Evolutionary conservation across 352 stramenopile species (phyloP), one percentile per base, ranked within the genome.

Genomic region (Globisporangium solare): DNA sequence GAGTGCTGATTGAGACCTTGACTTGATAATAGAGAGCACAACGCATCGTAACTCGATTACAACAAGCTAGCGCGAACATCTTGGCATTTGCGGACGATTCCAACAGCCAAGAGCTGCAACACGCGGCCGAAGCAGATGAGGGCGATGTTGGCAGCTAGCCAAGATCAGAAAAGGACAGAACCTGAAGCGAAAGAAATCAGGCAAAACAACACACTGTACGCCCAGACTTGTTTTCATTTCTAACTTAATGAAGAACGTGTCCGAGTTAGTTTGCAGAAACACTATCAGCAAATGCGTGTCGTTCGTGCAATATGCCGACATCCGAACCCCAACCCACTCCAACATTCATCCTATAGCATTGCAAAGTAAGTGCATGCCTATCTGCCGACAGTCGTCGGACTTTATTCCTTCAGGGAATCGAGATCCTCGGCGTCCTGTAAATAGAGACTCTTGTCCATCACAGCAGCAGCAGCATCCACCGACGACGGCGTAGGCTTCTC

Each of bases 381-480:
- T 61, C 43, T 43, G 53, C 35, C 27, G 46, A 58, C 22, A 14
- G 41, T 15, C 3, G 52, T 27, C 20, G 39, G 32, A 39, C 21
- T 56, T 88, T 67, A 92, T 63, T 88, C 79, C 63, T 92, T 92
- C 40, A 89, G 69, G 22, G 77, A 77, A 64, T 92, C 81, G 20
- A 92, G 67, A 60, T 89, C 81, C 18, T 88, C 79, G 46, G 71
- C 74, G 51, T 88, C 81, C 71, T 92, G 79, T 61, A 92, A 68
- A 71, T 92, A 92, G 54, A 92, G 61, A 32, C 82, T 92, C 64
- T 92, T 92, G 72, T 92, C 82, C 71, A 92, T 85, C 54, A 89
- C 77, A 42, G 74, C 78, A 51, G 74, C 72, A 51, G 73, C 68
- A 18, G 63, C 72, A 50, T 89, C 81, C 56, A 87, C 67, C 15